phyloP scores from a whole-genome alignment of 257 asterid genomes.

The Penstemon davidsonii region DNA sequence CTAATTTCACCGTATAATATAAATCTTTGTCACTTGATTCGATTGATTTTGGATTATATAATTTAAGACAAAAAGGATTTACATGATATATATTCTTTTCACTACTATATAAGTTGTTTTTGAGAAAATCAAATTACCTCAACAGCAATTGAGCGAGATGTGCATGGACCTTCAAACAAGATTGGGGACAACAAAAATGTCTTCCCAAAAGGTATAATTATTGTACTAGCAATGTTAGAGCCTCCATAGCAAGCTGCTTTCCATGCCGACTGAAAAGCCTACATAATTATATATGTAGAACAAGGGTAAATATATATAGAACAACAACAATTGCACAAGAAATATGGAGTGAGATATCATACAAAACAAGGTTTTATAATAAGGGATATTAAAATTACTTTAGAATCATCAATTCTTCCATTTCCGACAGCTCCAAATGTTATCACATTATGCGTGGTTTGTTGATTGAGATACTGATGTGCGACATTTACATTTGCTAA shows the following conservation, averaged over 20 bases:
- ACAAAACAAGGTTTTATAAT: too few species aligned
- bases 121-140: conserved; percentile 11
- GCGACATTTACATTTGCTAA: not conserved
- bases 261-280: conserved; percentile 27
- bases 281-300: too few species aligned
- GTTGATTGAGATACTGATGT: not conserved
- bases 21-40: too few species aligned
- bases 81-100: too few species aligned
- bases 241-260: conserved; percentile 16
- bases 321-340: too few species aligned
- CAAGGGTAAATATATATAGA: too few species aligned
- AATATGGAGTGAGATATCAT: too few species aligned
- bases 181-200: conserved; percentile 22
- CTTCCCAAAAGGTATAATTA: conserved; percentile 10
- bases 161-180: conserved; percentile 31
- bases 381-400: conserved; percentile 2
- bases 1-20: too few species aligned
- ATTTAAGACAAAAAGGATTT: too few species aligned
- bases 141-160: not conserved
- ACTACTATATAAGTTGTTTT: too few species aligned
- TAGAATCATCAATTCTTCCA: conserved; percentile 27
- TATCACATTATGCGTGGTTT: conserved; percentile 12
- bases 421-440: conserved; percentile 31
- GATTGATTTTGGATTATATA: too few species aligned
- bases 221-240: not conserved